Evolutionary conservation across 108 stramenopile genomes (phyloP).

Genomic region (Heterococcus sp.): DNA sequence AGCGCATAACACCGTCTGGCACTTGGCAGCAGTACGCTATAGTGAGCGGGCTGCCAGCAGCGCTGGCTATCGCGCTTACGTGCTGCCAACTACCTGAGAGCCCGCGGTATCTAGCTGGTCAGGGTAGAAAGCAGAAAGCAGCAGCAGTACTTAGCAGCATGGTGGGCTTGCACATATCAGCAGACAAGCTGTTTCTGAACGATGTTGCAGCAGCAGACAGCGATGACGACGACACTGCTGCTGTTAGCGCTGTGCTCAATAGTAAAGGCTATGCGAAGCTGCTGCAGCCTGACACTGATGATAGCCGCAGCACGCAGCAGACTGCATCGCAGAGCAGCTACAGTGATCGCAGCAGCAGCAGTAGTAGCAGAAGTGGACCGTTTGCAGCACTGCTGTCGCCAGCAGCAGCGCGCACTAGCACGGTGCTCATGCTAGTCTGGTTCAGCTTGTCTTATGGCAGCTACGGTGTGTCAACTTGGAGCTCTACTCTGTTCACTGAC

Average conservation of each 20-base stretch:
- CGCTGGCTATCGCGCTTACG: constrained; percentile 22
- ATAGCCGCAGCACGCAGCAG: background rate
- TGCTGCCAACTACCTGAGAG: constrained; percentile 46
- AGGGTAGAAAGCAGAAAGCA: background rate
- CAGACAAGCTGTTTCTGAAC: background rate
- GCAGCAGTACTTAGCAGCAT: background rate
- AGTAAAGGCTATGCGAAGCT: background rate
- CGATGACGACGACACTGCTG: background rate
- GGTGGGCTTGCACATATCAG: background rate
- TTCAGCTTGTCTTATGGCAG: constrained; percentile 55
- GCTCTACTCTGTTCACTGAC: constrained; percentile 45
- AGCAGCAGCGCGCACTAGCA: constrained; percentile 8
- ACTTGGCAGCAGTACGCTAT: constrained; percentile 50
- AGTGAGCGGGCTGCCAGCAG: constrained; percentile 43
- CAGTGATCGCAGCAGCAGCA: background rate
- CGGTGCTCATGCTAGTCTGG: constrained; percentile 43
- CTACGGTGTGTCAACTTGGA: constrained; percentile 55
- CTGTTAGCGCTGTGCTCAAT: no score
- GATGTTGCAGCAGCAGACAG: background rate
- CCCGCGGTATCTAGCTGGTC: constrained; percentile 42
- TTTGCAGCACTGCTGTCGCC: background rate
- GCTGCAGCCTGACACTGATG: background rate
- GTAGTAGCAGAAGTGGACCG: background rate
- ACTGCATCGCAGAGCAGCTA: background rate
- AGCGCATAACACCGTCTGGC: constrained; percentile 21